Conservation (phyloP, 108 stramenopile genomes). For the Pseudonitzschia multiseries region DNA sequence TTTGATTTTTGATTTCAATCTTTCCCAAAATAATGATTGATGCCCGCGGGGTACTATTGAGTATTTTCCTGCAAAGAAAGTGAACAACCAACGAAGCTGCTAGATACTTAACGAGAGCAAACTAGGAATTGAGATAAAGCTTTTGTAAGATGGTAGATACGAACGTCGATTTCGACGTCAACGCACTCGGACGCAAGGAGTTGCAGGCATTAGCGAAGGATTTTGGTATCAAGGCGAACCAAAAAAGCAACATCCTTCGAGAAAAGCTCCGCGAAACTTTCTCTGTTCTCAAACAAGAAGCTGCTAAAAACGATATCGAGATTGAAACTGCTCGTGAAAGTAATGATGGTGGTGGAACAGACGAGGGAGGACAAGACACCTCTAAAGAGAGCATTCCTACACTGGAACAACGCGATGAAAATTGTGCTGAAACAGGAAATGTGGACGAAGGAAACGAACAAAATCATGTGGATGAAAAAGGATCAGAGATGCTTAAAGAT, state of each 20-base stretch:
- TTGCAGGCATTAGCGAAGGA: slow-evolving; percentile 15
- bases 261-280: slow-evolving; percentile 1
- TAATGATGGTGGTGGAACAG: not conserved
- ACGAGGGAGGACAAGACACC: no score
- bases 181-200: slow-evolving; percentile 20
- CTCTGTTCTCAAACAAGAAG: not conserved
- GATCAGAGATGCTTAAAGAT: not conserved
- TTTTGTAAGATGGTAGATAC: not conserved
- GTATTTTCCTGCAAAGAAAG: no score
- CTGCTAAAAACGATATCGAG: not conserved
- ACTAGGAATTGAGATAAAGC: not conserved
- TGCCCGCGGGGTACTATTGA: no score
- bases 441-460: not conserved
- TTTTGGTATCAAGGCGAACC: slow-evolving; percentile 16
- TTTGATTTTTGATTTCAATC: no score
- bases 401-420: not conserved
- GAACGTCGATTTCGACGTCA: not conserved
- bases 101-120: not conserved
- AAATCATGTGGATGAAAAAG: not conserved
- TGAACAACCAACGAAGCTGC: not conserved
- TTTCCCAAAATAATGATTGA: no score
- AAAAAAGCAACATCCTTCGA: not conserved
- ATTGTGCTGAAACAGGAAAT: not conserved
- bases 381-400: not conserved
- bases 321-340: not conserved